phyloP scores from a whole-genome alignment of 2,329 filamentous ascomycete genomes.

The Botrytis hyacinthi region DNA sequence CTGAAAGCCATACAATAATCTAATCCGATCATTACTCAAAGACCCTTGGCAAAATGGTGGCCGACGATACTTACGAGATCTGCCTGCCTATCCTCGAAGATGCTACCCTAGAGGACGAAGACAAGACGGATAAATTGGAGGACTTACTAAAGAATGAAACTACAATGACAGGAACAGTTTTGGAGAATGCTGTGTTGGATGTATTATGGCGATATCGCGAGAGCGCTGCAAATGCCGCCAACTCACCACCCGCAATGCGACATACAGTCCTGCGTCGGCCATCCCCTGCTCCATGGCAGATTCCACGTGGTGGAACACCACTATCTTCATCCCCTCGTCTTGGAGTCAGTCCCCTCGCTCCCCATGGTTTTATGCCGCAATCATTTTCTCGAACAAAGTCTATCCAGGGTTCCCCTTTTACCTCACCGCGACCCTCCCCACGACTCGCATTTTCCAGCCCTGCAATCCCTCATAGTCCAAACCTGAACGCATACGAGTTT shows the following conservation, averaged over 20 bases:
- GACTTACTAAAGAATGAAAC: constrained; percentile 80
- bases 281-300: constrained; percentile 91
- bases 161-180: constrained; percentile 66
- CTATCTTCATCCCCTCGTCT: constrained; percentile 78
- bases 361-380: constrained; percentile 78
- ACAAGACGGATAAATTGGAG: constrained; percentile 90
- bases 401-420: constrained; percentile 82
- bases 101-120: constrained; percentile 80
- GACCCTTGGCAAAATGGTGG: constrained; percentile 62
- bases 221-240: constrained; percentile 58
- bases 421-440: constrained; percentile 88
- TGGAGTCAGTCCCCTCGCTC: constrained; percentile 77
- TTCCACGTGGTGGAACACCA: constrained; percentile 67
- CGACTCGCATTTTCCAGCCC: constrained; percentile 87
- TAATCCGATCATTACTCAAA: constrained; percentile 2
- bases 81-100: constrained; percentile 88
- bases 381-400: constrained; percentile 76
- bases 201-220: constrained; percentile 83
- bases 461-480: constrained; percentile 89
- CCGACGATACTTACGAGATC: constrained; percentile 88
- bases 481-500: constrained; percentile 92
- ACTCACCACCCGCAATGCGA: constrained; percentile 80
- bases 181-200: constrained; percentile 89
- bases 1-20: constrained; percentile 16
- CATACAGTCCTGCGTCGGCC: constrained; percentile 86